A percentile compares a stretch with the other conserved stretches of the same genome.
phyloP scores from a whole-genome alignment of 805 yeast species.

The Tetrapisispora iriomotensis region DNA sequence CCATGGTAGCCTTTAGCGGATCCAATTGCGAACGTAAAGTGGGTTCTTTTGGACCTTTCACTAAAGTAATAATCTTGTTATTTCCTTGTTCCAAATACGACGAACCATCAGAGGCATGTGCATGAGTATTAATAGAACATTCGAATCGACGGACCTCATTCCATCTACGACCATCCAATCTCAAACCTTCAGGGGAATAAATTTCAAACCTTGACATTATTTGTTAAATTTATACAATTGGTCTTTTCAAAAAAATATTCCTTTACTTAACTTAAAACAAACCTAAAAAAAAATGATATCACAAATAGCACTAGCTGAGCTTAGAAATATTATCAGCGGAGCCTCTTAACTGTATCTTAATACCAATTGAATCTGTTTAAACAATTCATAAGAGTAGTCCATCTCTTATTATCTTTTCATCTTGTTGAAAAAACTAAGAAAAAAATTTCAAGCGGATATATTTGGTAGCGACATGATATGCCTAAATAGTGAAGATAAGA shows the following conservation, averaged over 20 bases:
- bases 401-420: no score
- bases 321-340: no score
- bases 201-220: constrained; percentile 68
- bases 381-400: not conserved
- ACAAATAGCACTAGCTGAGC: no score
- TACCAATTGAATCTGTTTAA: no score
- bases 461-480: no score
- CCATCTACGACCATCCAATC: constrained; percentile 92
- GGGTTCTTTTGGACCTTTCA: constrained; percentile 89
- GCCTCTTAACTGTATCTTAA: no score
- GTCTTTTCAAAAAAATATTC: no score
- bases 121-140: constrained; percentile 80
- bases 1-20: constrained; percentile 45
- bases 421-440: no score
- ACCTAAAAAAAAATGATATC: no score
- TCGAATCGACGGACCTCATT: constrained; percentile 79
- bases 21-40: constrained; percentile 41
- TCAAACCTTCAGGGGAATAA: constrained; percentile 89
- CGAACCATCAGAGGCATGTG: constrained; percentile 83
- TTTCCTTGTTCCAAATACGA: constrained; percentile 88
- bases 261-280: no score
- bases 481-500: no score
- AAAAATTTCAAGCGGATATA: not conserved
- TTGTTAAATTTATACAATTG: no score
- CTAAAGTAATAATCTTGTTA: constrained; percentile 75